A percentile compares a stretch with the other conserved stretches of the same genome.
These are phyloP conservation scores for Heterobasidion irregulare DNA, from an alignment of 1,284 basidiomycete species.

Conservation along the genomic window DNA sequence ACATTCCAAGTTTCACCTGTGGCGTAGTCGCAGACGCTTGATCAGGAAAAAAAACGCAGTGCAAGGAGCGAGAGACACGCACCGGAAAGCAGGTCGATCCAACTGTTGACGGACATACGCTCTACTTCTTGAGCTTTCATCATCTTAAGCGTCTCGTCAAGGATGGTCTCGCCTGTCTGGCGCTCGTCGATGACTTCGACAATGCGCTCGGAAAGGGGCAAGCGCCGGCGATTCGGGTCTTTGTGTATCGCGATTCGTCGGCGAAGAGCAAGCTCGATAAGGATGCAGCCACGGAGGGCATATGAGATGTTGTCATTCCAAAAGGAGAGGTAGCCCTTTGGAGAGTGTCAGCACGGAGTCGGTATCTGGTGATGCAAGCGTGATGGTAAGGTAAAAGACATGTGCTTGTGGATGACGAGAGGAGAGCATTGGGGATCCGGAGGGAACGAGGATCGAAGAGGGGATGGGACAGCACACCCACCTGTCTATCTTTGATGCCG, in stretches of 20 bases:
- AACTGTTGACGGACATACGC: conserved; percentile 82
- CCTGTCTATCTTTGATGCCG: conserved; percentile 87
- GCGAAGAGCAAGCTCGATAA: conserved; percentile 88
- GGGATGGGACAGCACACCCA: conserved; percentile 25
- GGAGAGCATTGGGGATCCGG: background rate
- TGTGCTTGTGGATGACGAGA: background rate
- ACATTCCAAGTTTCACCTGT: conserved; percentile 97
- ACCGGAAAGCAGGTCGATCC: conserved; percentile 94
- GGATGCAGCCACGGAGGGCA: conserved; percentile 88
- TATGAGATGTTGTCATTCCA: conserved; percentile 99
- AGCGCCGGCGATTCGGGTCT: conserved; percentile 73
- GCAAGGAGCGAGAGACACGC: conserved; percentile 21
- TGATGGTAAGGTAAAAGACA: background rate
- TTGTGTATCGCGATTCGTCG: conserved; percentile 83
- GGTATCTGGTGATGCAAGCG: background rate
- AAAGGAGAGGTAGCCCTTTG: conserved; percentile 86
- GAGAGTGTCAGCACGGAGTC: background rate
- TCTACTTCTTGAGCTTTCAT: conserved; percentile 74
- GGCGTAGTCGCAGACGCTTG: background rate
- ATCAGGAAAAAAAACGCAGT: background rate
- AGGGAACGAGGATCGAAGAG: background rate
- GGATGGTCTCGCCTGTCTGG: conserved; percentile 89
- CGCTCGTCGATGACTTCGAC: conserved; percentile 88
- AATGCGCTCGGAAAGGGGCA: conserved; percentile 74
- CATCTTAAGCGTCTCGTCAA: conserved; percentile 94